phyloP scores from a whole-genome alignment of 2,329 filamentous ascomycete species.

The Fusarium penzigii region DNA sequence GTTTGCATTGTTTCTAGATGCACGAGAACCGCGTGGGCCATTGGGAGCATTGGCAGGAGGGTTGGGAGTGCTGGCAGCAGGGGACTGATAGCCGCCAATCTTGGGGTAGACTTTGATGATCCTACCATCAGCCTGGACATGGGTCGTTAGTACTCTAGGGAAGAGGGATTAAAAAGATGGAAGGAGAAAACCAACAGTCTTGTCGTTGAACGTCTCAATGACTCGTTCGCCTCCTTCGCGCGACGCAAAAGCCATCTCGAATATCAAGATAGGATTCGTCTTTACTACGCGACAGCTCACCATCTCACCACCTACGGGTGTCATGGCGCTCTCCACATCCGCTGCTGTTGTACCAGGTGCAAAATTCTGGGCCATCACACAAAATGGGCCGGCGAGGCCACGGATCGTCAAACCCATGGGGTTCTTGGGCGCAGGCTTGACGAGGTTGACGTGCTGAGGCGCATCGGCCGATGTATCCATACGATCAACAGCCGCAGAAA shows the following conservation, averaged over 20 bases:
- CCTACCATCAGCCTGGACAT: slow-evolving; percentile 67
- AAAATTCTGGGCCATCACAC: slow-evolving; percentile 78
- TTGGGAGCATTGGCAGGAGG: slow-evolving; percentile 33
- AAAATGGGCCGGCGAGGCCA: slow-evolving; percentile 71
- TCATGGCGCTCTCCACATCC: slow-evolving; percentile 81
- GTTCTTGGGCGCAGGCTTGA: slow-evolving; percentile 17
- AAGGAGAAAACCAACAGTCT: slow-evolving; percentile 58
- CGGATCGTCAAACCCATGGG: slow-evolving; percentile 65
- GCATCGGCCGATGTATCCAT: slow-evolving; percentile 37
- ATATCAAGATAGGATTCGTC: slow-evolving; percentile 70
- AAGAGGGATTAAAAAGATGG: background rate
- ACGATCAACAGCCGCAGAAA: slow-evolving; percentile 48
- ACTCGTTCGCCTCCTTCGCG: slow-evolving; percentile 73
- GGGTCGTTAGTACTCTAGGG: background rate
- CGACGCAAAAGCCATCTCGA: slow-evolving; percentile 74
- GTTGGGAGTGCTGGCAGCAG: slow-evolving; percentile 21
- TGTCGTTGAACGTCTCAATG: slow-evolving; percentile 75
- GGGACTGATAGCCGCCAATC: slow-evolving; percentile 43
- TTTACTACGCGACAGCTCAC: slow-evolving; percentile 68
- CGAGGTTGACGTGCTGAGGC: slow-evolving; percentile 39
- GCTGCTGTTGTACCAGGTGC: slow-evolving; percentile 78
- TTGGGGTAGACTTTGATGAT: slow-evolving; percentile 74
- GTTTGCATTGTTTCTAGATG: slow-evolving; percentile 24
- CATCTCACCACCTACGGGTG: slow-evolving; percentile 70
- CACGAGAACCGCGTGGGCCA: slow-evolving; percentile 32